phyloP scores from a whole-genome alignment of 176 grass and related monocot genomes.

The Metroxylon sagu region DNA sequence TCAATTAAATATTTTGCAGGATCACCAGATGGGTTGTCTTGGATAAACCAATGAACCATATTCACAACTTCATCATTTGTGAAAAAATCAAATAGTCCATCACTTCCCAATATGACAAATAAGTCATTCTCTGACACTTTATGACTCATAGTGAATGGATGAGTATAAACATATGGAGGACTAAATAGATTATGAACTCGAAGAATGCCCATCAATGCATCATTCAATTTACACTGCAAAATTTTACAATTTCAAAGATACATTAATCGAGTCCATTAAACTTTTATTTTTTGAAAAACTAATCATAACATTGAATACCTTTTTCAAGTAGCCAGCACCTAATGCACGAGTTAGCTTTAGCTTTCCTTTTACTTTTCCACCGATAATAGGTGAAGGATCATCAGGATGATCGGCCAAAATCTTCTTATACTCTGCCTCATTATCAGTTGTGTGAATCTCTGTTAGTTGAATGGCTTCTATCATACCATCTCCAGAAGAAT shows the following conservation, averaged over 20 bases:
- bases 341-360: constrained; percentile 93
- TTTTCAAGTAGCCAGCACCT: constrained; percentile 92
- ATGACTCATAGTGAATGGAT: constrained; percentile 75
- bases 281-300: no score
- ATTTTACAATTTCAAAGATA: neutral
- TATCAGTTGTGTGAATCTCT: constrained; percentile 67
- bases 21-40: constrained; percentile 62
- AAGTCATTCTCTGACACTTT: constrained; percentile 61
- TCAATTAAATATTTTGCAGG: constrained; percentile 92
- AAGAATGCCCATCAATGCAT: constrained; percentile 96
- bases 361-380: constrained; percentile 89
- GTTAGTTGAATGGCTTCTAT: constrained; percentile 73
- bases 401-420: constrained; percentile 66
- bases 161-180: constrained; percentile 75
- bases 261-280: no score
- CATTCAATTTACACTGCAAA: constrained; percentile 69
- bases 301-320: constrained; percentile 30
- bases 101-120: constrained; percentile 92
- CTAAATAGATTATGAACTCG: constrained; percentile 62
- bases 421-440: constrained; percentile 55
- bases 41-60: constrained; percentile 75
- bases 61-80: constrained; percentile 75
- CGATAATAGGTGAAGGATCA: constrained; percentile 55
- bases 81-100: constrained; percentile 97
- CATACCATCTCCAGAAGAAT: constrained; percentile 20